Percentiles rank a stretch among this genome's conserved stretches.
These are phyloP conservation scores for Aristolochia fimbriata DNA, from an alignment of 164 flowering plant genomes.

Conservation along the genomic window DNA sequence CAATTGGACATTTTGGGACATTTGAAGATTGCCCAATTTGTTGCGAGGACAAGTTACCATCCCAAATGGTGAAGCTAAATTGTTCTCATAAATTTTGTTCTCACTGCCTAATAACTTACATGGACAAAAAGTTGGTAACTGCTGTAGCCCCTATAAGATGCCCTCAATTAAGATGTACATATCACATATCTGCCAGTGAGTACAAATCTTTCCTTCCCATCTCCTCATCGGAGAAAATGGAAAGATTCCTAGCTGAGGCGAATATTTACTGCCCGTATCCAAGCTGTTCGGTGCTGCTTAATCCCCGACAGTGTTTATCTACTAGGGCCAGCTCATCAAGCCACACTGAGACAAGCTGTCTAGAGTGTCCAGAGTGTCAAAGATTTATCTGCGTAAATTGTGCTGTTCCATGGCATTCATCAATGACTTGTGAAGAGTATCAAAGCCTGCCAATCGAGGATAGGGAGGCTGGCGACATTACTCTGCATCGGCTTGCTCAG, in stretches of 20 bases:
- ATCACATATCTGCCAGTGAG: conserved; percentile 51
- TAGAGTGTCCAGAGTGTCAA: conserved; percentile 71
- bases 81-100: conserved; percentile 88
- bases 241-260: conserved; percentile 56
- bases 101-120: conserved; percentile 66
- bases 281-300: conserved; percentile 60
- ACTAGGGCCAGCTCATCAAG: conserved; percentile 58
- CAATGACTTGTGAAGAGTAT: conserved; percentile 69
- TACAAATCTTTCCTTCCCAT: conserved; percentile 70
- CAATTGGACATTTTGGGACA: conserved; percentile 45
- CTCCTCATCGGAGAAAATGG: conserved; percentile 41
- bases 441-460: conserved; percentile 62
- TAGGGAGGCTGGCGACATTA: conserved; percentile 57
- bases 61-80: conserved; percentile 56
- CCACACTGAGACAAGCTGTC: conserved; percentile 38
- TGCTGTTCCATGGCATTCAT: conserved; percentile 84
- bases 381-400: conserved; percentile 65
- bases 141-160: conserved; percentile 74
- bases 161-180: conserved; percentile 62
- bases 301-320: conserved; percentile 53
- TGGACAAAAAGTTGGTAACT: conserved; percentile 49
- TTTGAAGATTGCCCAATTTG: conserved; percentile 64
- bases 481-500: conserved; percentile 52
- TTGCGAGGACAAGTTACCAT: conserved; percentile 53
- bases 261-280: conserved; percentile 62